Base-by-base conservation (phyloP, 1,284 basidiomycete genomes). In the Ceratobasidium sp. region DNA sequence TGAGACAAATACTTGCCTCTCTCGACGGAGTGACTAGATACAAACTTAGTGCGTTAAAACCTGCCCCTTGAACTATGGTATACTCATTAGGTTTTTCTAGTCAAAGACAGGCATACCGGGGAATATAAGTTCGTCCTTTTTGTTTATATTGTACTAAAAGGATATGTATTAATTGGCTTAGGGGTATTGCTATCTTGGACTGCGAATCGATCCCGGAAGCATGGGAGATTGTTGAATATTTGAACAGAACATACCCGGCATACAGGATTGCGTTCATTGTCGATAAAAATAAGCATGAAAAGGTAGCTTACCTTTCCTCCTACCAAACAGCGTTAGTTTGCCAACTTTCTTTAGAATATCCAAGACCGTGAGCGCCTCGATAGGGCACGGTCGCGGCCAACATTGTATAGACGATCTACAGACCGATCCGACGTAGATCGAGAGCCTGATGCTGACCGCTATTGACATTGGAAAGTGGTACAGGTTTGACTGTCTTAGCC, bases 201-300 rank as follows among this genome's bases (percentile, higher is more conserved):
- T 65, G 62, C 28, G 62, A 26, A 10, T n/a, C 28, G 10, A 23
- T 52, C 14, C 8, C 41, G 3, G 46, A 21, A 6, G 48, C 62
- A 21, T 65, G 62, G 62, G 21, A n/a, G n/a, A 52, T 65, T 21
- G 30, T 65, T 21, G 62, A 65, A 21, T 65, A 50, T 46, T 41
- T 65, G 3, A 52, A 65, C 28, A 43, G 48, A n/a, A 46, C 26
- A 36, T 36, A 39, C 26, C 62, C 62, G 21, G 12, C 45, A 16
- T 65, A 65, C 32, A 28, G 62, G 21, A 32, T 65, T 12, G 48
- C 32, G 23, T 65, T 65, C 34, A 65, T 65, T 21, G 30, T 16
- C 3, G 34, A 41, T 26, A 36, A 21, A 16, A 6, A 26, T 18
- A 10, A 36, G 21, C 21, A 65, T 32, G 62, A 65, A 28, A 23